phyloP scores from a whole-genome alignment of 352 stramenopile species.

The Globisporangium irregulare region DNA sequence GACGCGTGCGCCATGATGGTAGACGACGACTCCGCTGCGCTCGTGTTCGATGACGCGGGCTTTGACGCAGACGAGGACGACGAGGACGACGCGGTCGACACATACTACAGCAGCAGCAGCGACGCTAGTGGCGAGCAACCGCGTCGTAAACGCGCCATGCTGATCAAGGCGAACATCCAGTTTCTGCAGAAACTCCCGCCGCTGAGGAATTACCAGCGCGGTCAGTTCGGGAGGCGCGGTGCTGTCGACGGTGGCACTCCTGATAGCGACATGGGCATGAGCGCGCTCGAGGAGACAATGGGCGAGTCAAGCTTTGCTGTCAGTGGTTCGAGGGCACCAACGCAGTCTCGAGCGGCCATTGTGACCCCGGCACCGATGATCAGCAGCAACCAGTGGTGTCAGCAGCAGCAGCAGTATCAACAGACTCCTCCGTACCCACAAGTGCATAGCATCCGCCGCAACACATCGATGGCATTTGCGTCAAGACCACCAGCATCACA shows the following conservation, averaged over 20 bases:
- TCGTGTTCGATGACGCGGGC: slow-evolving; percentile 12
- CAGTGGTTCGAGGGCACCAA: slow-evolving; percentile 20
- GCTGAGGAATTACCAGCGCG: slow-evolving; percentile 58
- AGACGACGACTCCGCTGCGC: slow-evolving; percentile 7
- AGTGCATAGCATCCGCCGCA: not conserved
- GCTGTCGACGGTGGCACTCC: slow-evolving; percentile 56
- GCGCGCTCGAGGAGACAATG: slow-evolving; percentile 63
- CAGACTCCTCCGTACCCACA: slow-evolving; percentile 5
- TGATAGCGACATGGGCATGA: slow-evolving; percentile 39
- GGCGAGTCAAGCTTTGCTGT: slow-evolving; percentile 72
- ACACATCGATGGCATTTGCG: slow-evolving; percentile 11
- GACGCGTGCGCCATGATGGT: slow-evolving; percentile 16
- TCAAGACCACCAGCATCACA: slow-evolving; percentile 2
- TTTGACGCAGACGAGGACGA: slow-evolving; percentile 17
- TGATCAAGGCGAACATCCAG: slow-evolving; percentile 51
- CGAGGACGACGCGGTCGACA: slow-evolving; percentile 13
- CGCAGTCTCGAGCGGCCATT: slow-evolving; percentile 31
- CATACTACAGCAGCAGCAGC: slow-evolving; percentile 14
- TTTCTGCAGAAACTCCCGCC: slow-evolving; percentile 71
- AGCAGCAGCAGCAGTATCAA: slow-evolving; percentile 14
- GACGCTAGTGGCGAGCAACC: slow-evolving; percentile 16
- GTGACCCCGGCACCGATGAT: slow-evolving; percentile 27
- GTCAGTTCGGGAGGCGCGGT: slow-evolving; percentile 50
- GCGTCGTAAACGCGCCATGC: slow-evolving; percentile 55
- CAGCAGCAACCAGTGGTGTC: slow-evolving; percentile 1